Evolutionary conservation across 2,329 filamentous ascomycete species (phyloP).

Genomic region (Orbilia oligospora): DNA sequence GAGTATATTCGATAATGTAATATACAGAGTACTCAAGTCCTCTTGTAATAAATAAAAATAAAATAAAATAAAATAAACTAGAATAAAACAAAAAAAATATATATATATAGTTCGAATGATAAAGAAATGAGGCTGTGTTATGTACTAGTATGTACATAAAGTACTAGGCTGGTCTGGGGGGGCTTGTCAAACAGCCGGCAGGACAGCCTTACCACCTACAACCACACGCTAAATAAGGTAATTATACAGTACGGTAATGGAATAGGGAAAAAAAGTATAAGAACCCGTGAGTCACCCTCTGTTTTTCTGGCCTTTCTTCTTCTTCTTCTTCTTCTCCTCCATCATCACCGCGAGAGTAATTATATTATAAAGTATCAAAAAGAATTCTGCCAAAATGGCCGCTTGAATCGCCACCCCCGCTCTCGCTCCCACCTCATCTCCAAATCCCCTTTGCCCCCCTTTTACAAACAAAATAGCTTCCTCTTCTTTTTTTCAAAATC

Average conservation of each 20-base stretch:
- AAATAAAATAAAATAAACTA: too few relatives aligned
- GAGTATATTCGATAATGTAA: too few relatives aligned
- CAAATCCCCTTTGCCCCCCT: too few relatives aligned
- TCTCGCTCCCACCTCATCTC: neutral
- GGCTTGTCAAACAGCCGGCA: conserved; percentile 21
- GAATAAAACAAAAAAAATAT: too few relatives aligned
- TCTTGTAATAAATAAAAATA: too few relatives aligned
- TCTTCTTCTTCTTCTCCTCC: neutral
- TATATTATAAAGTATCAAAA: conserved; percentile 8
- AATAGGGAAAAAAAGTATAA: conserved; percentile 44
- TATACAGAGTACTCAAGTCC: too few relatives aligned
- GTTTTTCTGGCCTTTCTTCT: neutral
- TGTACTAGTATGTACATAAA: too few relatives aligned
- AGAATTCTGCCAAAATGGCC: conserved; percentile 35
- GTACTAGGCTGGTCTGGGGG: too few relatives aligned
- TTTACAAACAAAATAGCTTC: neutral
- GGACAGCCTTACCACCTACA: conserved; percentile 2
- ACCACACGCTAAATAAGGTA: neutral
- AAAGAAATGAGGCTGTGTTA: too few relatives aligned
- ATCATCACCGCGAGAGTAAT: neutral
- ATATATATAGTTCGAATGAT: too few relatives aligned
- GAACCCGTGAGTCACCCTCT: conserved; percentile 58
- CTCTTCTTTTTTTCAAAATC: conserved; percentile 1
- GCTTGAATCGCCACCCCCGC: conserved; percentile 37
- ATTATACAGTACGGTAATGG: too few relatives aligned